Conservation (phyloP, 1,139 yeast species). For the Zhuliangozyma blackwelliae region DNA sequence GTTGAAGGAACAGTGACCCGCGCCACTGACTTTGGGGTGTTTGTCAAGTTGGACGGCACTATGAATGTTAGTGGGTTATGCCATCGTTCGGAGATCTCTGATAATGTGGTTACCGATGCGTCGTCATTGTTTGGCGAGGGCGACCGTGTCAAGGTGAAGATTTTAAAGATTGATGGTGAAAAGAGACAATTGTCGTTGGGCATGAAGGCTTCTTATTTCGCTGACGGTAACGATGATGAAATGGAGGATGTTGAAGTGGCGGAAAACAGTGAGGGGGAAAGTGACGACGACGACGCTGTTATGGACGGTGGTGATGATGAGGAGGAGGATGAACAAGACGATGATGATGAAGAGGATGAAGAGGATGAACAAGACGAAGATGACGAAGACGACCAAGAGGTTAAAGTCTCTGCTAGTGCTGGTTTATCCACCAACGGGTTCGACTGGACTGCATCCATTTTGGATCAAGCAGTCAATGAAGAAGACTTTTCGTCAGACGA, state of each 20-base stretch:
- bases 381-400: slow-evolving; percentile 18
- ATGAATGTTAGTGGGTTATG: slow-evolving; percentile 79
- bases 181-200: slow-evolving; percentile 83
- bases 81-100: slow-evolving; percentile 83
- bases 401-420: slow-evolving; percentile 15
- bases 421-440: slow-evolving; percentile 84
- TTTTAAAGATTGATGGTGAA: slow-evolving; percentile 56
- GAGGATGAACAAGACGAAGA: slow-evolving; percentile 15
- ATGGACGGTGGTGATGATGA: slow-evolving; percentile 16
- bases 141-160: slow-evolving; percentile 82
- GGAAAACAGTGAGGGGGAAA: slow-evolving; percentile 22
- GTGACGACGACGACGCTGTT: slow-evolving; percentile 12
- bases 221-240: slow-evolving; percentile 31
- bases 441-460: slow-evolving; percentile 90
- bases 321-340: slow-evolving; percentile 17
- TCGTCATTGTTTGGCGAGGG: slow-evolving; percentile 74
- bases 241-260: slow-evolving; percentile 28
- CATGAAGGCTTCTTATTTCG: slow-evolving; percentile 90
- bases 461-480: slow-evolving; percentile 69
- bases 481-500: slow-evolving; percentile 48
- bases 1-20: slow-evolving; percentile 77
- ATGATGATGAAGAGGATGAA: slow-evolving; percentile 19
- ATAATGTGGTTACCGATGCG: slow-evolving; percentile 49
- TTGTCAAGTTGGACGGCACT: slow-evolving; percentile 75
- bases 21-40: slow-evolving; percentile 87